Evolutionary conservation across 2,329 filamentous ascomycete species (phyloP).

Genomic region (Trichophaea hybrida): DNA sequence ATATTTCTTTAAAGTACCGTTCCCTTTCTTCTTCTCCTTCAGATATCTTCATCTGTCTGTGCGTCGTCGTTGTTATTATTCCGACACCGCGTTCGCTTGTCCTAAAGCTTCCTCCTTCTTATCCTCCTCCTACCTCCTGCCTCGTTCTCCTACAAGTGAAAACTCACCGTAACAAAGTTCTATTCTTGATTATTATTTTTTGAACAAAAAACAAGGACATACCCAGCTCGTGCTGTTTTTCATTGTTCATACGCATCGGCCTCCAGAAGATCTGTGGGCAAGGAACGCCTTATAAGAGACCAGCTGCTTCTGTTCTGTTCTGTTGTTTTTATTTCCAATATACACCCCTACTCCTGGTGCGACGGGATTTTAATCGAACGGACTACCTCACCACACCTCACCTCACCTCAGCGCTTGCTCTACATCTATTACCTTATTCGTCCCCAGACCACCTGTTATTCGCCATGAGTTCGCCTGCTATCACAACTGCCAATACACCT

Average conservation of each 20-base stretch:
- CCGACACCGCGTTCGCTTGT: slow-evolving; percentile 14
- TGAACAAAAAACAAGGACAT: not conserved
- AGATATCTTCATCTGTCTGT: slow-evolving; percentile 4
- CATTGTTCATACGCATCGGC: not conserved
- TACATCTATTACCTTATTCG: not conserved
- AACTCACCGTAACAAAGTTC: not conserved
- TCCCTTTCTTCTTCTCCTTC: slow-evolving; percentile 18
- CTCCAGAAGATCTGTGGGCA: not conserved
- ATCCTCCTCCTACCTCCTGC: slow-evolving; percentile 1
- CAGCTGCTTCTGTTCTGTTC: slow-evolving; percentile 5
- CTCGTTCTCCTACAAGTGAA: no score
- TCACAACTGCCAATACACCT: not conserved
- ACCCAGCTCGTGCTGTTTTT: not conserved
- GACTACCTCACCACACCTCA: no score
- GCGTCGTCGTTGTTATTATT: not conserved
- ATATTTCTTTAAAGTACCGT: slow-evolving; percentile 21
- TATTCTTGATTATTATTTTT: not conserved
- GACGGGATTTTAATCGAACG: no score
- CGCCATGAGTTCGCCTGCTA: not conserved
- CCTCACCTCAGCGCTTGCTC: no score
- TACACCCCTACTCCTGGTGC: not conserved
- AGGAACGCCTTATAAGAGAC: not conserved
- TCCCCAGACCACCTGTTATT: not conserved
- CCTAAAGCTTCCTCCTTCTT: slow-evolving; percentile 8
- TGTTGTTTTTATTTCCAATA: not conserved